A percentile compares a stretch with the other conserved stretches of the same genome.
Conservation (phyloP, 2,329 filamentous ascomycete species). For the Aspergillus neotritici region DNA sequence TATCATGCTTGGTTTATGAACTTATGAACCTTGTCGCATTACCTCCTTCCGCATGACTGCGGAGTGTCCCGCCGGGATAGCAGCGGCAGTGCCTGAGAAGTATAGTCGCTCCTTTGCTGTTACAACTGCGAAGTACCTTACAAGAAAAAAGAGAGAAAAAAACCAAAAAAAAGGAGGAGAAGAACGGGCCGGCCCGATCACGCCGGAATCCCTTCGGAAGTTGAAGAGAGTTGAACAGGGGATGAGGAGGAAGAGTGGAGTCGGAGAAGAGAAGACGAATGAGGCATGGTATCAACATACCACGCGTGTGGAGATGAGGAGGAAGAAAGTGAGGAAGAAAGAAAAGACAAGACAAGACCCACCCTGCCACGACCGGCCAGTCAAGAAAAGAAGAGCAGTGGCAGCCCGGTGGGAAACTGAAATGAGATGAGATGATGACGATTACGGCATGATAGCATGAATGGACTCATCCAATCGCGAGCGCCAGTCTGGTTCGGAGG, state of each 20-base stretch:
- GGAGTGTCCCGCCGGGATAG: too few species aligned
- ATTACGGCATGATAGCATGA: too few species aligned
- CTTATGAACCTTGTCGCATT: not conserved
- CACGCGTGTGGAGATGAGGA: not conserved
- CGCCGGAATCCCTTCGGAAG: conserved; percentile 14
- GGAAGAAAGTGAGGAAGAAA: not conserved
- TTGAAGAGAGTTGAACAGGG: not conserved
- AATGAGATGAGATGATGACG: too few species aligned
- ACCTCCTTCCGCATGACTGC: not conserved
- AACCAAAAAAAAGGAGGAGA: conserved; percentile 7
- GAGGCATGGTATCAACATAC: too few species aligned
- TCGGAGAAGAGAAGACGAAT: not conserved
- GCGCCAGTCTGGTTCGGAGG: too few species aligned
- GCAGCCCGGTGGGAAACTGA: too few species aligned
- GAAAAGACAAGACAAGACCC: not conserved
- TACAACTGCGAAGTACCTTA: not conserved
- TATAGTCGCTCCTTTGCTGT: conserved; percentile 16
- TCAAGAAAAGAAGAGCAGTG: too few species aligned
- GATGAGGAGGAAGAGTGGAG: not conserved
- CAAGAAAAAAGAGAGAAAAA: conserved; percentile 5
- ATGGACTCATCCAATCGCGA: too few species aligned
- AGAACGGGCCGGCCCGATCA: conserved; percentile 3
- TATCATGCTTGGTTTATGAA: not conserved
- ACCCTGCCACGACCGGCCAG: too few species aligned
- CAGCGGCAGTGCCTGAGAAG: not conserved